Evolutionary conservation across 805 yeast genomes (phyloP).

Genomic region (Kluyveromyces siamensis): DNA sequence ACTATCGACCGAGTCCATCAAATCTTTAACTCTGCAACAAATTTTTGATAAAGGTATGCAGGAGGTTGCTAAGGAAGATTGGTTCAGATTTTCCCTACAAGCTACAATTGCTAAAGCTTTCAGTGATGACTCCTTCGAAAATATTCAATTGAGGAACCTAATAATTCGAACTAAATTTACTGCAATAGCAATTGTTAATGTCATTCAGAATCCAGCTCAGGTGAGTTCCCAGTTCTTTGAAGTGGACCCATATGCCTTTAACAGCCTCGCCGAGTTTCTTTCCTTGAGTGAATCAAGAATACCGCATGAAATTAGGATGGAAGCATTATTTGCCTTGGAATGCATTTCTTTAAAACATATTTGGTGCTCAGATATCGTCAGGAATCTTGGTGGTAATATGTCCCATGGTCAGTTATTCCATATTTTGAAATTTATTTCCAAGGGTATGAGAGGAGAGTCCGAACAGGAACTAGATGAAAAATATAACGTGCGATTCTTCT

Average conservation of each 20-base stretch:
- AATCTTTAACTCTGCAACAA: slow-evolving; percentile 47
- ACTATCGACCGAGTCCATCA: slow-evolving; percentile 48
- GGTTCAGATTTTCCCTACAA: slow-evolving; percentile 54
- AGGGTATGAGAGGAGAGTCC: slow-evolving; percentile 36
- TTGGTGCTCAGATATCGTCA: slow-evolving; percentile 69
- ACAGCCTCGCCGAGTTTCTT: slow-evolving; percentile 62
- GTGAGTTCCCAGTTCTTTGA: slow-evolving; percentile 62
- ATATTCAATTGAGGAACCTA: slow-evolving; percentile 45
- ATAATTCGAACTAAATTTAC: slow-evolving; percentile 56
- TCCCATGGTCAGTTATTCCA: slow-evolving; percentile 78
- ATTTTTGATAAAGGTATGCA: slow-evolving; percentile 52
- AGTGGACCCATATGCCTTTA: slow-evolving; percentile 60
- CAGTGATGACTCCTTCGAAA: slow-evolving; percentile 43
- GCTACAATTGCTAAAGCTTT: slow-evolving; percentile 68
- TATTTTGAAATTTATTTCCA: slow-evolving; percentile 53
- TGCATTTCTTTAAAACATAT: slow-evolving; percentile 56
- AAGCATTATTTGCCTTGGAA: slow-evolving; percentile 60
- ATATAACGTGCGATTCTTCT: slow-evolving; percentile 42
- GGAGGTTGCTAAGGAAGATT: slow-evolving; percentile 49
- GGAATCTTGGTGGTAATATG: slow-evolving; percentile 77
- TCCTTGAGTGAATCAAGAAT: slow-evolving; percentile 50
- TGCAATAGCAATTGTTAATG: slow-evolving; percentile 56
- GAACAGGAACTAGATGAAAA: slow-evolving; percentile 36
- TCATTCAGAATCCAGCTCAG: slow-evolving; percentile 46
- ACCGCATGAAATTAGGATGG: slow-evolving; percentile 43